Conservation (phyloP, 805 yeast genomes). For the Barnettozyma californica region DNA sequence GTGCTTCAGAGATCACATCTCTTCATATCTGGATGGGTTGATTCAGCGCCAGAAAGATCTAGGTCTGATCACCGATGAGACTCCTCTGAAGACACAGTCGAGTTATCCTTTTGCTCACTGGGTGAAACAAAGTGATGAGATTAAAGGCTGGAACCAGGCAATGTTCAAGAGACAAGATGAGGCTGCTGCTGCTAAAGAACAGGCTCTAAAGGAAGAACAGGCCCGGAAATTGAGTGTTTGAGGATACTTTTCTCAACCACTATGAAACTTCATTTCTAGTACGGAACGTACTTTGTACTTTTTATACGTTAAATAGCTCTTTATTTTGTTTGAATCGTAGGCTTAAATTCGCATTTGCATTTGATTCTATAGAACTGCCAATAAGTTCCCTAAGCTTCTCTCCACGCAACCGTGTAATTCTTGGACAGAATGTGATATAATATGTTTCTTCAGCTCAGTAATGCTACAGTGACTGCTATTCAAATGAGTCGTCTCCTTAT, state of each 20-base stretch:
- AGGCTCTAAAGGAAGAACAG: background rate
- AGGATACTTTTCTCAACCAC: background rate
- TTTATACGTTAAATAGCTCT: too few species aligned
- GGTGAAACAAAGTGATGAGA: slow-evolving; percentile 31
- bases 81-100: slow-evolving; percentile 53
- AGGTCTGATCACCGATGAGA: slow-evolving; percentile 49
- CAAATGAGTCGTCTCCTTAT: too few species aligned
- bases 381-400: too few species aligned
- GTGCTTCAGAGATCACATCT: slow-evolving; percentile 52
- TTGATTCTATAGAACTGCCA: too few species aligned
- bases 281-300: background rate
- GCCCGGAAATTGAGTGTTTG: background rate
- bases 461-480: too few species aligned
- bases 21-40: slow-evolving; percentile 50
- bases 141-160: slow-evolving; percentile 36
- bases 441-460: too few species aligned
- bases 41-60: slow-evolving; percentile 52
- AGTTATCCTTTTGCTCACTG: slow-evolving; percentile 63
- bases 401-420: too few species aligned
- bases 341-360: too few species aligned
- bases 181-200: slow-evolving; percentile 14
- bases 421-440: too few species aligned
- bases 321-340: background rate
- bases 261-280: background rate
- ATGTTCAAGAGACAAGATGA: slow-evolving; percentile 25